Evolutionary conservation across 2,329 filamentous ascomycete genomes (phyloP).

Genomic region (Ramichloridium luteum): DNA sequence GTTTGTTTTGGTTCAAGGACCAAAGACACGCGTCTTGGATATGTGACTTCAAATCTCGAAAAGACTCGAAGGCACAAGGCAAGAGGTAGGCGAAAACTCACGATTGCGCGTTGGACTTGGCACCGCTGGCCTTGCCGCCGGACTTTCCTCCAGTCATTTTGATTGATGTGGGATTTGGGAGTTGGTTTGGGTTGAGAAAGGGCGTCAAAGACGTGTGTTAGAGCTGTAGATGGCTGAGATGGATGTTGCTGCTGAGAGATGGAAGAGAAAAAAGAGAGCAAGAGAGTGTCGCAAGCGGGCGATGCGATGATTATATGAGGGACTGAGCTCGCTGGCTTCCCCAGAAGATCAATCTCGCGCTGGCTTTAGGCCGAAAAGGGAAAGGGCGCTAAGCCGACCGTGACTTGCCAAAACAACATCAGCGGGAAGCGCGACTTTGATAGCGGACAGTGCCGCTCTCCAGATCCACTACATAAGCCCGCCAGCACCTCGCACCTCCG

Average conservation of each 20-base stretch:
- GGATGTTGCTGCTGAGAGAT: conserved; percentile 29
- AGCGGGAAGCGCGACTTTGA: background rate
- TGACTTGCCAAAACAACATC: conserved; percentile 4
- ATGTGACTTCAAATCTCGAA: no score
- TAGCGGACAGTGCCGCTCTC: conserved; percentile 5
- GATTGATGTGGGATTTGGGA: conserved; percentile 37
- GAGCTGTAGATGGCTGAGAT: conserved; percentile 10
- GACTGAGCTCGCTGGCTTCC: background rate
- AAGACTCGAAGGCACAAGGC: conserved; percentile 3
- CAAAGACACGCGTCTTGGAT: conserved; percentile 36
- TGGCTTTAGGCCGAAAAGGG: conserved; percentile 9
- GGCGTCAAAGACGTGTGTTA: conserved; percentile 17
- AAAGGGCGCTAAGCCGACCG: conserved; percentile 7
- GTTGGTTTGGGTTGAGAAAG: conserved; percentile 24
- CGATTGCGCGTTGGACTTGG: conserved; percentile 95
- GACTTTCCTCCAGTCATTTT: conserved; percentile 99
- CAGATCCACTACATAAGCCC: conserved; percentile 11
- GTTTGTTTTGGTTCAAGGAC: conserved; percentile 22
- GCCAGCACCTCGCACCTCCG: conserved; percentile 11
- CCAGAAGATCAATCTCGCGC: background rate
- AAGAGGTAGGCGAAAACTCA: conserved; percentile 44
- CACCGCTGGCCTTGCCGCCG: conserved; percentile 97
- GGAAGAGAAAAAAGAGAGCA: conserved; percentile 22
- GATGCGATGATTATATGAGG: conserved; percentile 1
- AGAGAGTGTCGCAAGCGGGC: conserved; percentile 3